Percentiles rank a stretch among this genome's conserved stretches.
Evolutionary conservation across 164 flowering plant genomes (phyloP).

Genomic region (Liquidambar formosana): DNA sequence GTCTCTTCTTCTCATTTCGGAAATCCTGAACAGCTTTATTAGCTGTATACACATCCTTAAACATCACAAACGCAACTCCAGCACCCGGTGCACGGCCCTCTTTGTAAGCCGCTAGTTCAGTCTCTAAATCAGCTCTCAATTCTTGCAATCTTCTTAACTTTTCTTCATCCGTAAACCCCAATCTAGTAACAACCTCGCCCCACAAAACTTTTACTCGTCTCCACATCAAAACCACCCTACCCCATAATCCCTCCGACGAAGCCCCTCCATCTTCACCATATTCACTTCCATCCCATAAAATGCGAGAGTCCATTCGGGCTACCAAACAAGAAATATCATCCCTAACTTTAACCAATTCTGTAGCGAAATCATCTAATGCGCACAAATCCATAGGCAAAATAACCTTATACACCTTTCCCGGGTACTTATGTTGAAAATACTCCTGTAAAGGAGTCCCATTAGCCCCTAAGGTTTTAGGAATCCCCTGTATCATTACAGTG

Average conservation of each 20-base stretch:
- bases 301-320: constrained; percentile 64
- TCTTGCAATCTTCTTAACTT: constrained; percentile 75
- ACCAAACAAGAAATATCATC: constrained; percentile 81
- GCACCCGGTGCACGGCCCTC: constrained; percentile 91
- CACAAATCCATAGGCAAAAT: constrained; percentile 91
- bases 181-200: constrained; percentile 30
- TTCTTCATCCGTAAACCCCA: constrained; percentile 83
- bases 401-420: constrained; percentile 87
- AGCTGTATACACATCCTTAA: constrained; percentile 87
- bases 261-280: constrained; percentile 27
- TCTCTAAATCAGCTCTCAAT: constrained; percentile 70
- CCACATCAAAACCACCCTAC: constrained; percentile 31
- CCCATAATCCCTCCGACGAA: constrained; percentile 35
- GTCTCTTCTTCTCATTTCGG: constrained; percentile 69
- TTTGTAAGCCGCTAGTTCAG: constrained; percentile 67
- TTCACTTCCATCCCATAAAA: constrained; percentile 38
- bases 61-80: constrained; percentile 93
- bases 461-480: constrained; percentile 68
- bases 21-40: constrained; percentile 96
- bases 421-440: constrained; percentile 83
- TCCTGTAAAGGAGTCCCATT: constrained; percentile 65
- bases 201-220: constrained; percentile 40
- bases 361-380: constrained; percentile 78
- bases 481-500: constrained; percentile 83
- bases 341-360: constrained; percentile 71